Evolutionary conservation across 192 early-diverging fungal species (phyloP).

Genomic region (Podila horticola): DNA sequence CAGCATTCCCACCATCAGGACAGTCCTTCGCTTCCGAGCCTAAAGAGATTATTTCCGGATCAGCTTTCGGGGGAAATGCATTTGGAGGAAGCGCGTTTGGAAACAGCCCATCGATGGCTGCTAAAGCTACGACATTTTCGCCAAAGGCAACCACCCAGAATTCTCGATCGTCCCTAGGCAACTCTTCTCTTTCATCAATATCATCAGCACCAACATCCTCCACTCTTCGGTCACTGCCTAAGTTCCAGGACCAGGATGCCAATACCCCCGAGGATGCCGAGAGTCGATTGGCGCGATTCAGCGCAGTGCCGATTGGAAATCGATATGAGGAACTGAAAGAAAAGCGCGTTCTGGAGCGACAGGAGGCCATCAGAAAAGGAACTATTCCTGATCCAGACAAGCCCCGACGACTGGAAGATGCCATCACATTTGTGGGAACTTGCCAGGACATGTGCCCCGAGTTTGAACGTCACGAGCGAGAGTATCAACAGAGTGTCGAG

Average conservation of each 20-base stretch:
- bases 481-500: slow-evolving; percentile 77
- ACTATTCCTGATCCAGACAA: slow-evolving; percentile 68
- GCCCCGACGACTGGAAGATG: slow-evolving; percentile 68
- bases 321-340: slow-evolving; percentile 65
- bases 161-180: no score
- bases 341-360: slow-evolving; percentile 67
- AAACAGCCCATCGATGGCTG: neutral
- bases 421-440: slow-evolving; percentile 77
- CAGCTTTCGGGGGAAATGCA: neutral
- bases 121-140: neutral
- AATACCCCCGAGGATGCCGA: slow-evolving; percentile 24
- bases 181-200: neutral
- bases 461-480: slow-evolving; percentile 88
- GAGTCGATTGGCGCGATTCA: slow-evolving; percentile 37
- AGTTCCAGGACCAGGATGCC: neutral
- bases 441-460: slow-evolving; percentile 91
- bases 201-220: neutral
- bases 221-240: neutral
- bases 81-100: slow-evolving; percentile 18
- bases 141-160: neutral
- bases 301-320: slow-evolving; percentile 24
- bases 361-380: slow-evolving; percentile 69
- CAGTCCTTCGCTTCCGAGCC: neutral
- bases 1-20: neutral
- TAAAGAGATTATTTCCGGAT: neutral